Conservation (phyloP, 2,329 filamentous ascomycete genomes). For the Pyrenophora seminiperda region DNA sequence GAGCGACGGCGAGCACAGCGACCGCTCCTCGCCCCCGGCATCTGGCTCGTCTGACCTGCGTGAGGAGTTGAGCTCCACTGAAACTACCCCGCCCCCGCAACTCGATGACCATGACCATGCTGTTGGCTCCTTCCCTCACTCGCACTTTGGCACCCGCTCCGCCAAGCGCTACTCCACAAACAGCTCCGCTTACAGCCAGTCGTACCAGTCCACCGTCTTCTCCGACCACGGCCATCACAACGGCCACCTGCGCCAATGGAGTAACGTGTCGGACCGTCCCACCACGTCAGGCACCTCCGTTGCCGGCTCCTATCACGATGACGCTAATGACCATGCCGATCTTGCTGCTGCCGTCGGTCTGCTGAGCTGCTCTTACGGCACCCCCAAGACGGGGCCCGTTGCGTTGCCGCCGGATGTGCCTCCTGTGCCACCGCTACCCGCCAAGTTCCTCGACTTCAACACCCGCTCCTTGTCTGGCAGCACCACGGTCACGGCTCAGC, state of each 20-base stretch:
- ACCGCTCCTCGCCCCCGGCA: slow-evolving; percentile 80
- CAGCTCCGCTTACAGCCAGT: slow-evolving; percentile 67
- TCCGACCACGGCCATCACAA: slow-evolving; percentile 61
- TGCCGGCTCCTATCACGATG: slow-evolving; percentile 70
- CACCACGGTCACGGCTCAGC: slow-evolving; percentile 61
- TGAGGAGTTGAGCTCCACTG: slow-evolving; percentile 81
- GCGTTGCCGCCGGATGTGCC: slow-evolving; percentile 74
- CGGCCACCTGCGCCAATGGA: slow-evolving; percentile 71
- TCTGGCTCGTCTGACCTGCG: slow-evolving; percentile 78
- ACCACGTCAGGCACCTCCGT: slow-evolving; percentile 68
- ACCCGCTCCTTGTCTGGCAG: slow-evolving; percentile 60
- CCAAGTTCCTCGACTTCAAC: slow-evolving; percentile 71
- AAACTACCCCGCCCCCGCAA: slow-evolving; percentile 89
- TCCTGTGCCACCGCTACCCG: slow-evolving; percentile 84
- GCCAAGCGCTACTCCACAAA: slow-evolving; percentile 56
- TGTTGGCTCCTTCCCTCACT: slow-evolving; percentile 53
- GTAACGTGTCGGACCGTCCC: slow-evolving; percentile 71
- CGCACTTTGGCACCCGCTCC: slow-evolving; percentile 41
- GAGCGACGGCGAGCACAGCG: slow-evolving; percentile 68
- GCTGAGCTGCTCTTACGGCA: slow-evolving; percentile 89
- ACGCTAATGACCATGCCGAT: slow-evolving; percentile 73
- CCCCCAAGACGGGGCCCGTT: slow-evolving; percentile 68
- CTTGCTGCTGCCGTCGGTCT: slow-evolving; percentile 89
- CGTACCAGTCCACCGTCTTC: slow-evolving; percentile 75
- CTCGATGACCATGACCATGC: slow-evolving; percentile 68